These are phyloP conservation scores for Cystoderma amianthinum DNA, from an alignment of 768 basidiomycete genomes.

Conservation along the genomic window DNA sequence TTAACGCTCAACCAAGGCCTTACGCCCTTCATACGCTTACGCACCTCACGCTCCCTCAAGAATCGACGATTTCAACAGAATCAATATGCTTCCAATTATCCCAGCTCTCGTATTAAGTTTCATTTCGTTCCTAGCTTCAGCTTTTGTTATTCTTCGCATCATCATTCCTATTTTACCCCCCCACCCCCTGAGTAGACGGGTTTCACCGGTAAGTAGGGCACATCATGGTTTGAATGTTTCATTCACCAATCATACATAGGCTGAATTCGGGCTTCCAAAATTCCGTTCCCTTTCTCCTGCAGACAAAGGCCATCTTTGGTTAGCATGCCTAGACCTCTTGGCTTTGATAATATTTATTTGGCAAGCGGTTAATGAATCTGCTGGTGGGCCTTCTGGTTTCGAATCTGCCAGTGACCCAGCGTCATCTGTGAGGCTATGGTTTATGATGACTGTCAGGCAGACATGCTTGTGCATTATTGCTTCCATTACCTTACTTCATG, in stretches of 20 bases:
- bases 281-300: constrained; percentile 59
- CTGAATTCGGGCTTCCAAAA: constrained; percentile 71
- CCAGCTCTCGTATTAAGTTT: constrained; percentile 62
- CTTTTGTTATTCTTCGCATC: constrained; percentile 71
- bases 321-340: constrained; percentile 59
- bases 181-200: constrained; percentile 65
- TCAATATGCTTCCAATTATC: constrained; percentile 60
- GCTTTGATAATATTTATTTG: constrained; percentile 60
- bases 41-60: constrained; percentile 40
- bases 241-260: constrained; percentile 30
- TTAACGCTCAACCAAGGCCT: constrained; percentile 30
- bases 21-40: constrained; percentile 35
- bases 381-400: constrained; percentile 35
- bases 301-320: constrained; percentile 69
- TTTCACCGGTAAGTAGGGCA: constrained; percentile 53
- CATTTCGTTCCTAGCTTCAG: constrained; percentile 66
- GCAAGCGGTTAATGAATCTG: constrained; percentile 51
- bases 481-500: constrained; percentile 57
- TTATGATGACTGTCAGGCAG: constrained; percentile 59
- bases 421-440: constrained; percentile 61
- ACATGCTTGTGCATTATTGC: constrained; percentile 60
- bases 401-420: constrained; percentile 39
- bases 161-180: constrained; percentile 71
- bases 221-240: constrained; percentile 5
- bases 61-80: constrained; percentile 18